A percentile compares a stretch with the other conserved stretches of the same genome.
phyloP scores from a whole-genome alignment of 768 basidiomycete species.

The Termitomyces sp. region DNA sequence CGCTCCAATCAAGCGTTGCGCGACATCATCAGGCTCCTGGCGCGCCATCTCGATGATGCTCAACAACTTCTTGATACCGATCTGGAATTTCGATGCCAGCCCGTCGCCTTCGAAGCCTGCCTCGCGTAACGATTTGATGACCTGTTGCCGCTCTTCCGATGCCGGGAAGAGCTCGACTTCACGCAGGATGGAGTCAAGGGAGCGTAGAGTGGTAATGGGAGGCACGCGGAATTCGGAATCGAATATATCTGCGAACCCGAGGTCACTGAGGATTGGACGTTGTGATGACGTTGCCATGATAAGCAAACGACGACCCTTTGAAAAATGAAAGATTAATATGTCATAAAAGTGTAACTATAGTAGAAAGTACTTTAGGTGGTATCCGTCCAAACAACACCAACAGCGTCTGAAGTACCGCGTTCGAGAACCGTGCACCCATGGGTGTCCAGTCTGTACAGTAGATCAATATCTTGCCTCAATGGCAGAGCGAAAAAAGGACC shows the following conservation, averaged over 20 bases:
- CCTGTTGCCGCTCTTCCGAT: slow-evolving; percentile 48
- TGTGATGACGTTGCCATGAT: slow-evolving; percentile 92
- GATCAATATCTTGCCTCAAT: background rate
- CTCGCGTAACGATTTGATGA: slow-evolving; percentile 64
- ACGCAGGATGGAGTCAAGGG: slow-evolving; percentile 73
- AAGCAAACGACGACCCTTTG: slow-evolving; percentile 83
- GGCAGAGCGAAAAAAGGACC: slow-evolving; percentile 17
- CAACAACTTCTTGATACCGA: slow-evolving; percentile 93
- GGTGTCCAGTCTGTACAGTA: slow-evolving; percentile 82
- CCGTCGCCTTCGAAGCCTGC: slow-evolving; percentile 64
- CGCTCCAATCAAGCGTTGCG: slow-evolving; percentile 61
- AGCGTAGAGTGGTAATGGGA: slow-evolving; percentile 66
- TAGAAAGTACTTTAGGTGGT: slow-evolving; percentile 80
- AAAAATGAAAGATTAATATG: slow-evolving; percentile 1
- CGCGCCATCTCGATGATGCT: slow-evolving; percentile 94
- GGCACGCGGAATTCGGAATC: slow-evolving; percentile 85
- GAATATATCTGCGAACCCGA: slow-evolving; percentile 87
- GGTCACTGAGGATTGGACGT: slow-evolving; percentile 78
- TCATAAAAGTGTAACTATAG: background rate
- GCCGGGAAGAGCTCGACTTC: slow-evolving; percentile 76
- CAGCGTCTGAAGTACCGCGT: slow-evolving; percentile 86
- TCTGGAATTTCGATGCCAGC: slow-evolving; percentile 51
- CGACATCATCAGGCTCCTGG: slow-evolving; percentile 87
- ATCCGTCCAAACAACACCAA: slow-evolving; percentile 84
- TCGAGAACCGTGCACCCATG: slow-evolving; percentile 95